phyloP scores from a whole-genome alignment of 108 stramenopile species.

The Nitzschia putrida region DNA sequence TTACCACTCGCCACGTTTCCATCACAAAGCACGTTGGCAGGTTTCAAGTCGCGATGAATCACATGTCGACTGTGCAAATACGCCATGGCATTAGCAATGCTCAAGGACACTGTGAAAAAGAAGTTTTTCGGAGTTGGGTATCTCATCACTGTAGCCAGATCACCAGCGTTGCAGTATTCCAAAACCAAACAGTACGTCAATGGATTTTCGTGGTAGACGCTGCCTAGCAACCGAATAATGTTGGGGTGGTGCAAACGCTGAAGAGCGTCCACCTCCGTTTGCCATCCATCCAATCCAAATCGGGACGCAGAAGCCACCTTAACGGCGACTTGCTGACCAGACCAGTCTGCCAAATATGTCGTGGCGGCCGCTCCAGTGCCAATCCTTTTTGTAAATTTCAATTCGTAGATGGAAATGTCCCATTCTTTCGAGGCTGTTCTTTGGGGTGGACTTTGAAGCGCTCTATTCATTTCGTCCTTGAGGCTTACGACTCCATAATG shows the following conservation, averaged over 20 bases:
- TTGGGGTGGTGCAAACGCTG: constrained; percentile 74
- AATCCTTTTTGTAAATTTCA: constrained; percentile 62
- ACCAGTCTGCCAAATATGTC: constrained; percentile 71
- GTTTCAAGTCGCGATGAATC: constrained; percentile 69
- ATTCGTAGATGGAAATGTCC: constrained; percentile 72
- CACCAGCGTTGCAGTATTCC: constrained; percentile 73
- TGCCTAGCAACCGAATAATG: constrained; percentile 67
- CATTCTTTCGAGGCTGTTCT: constrained; percentile 50
- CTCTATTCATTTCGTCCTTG: constrained; percentile 22
- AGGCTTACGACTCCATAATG: constrained; percentile 3
- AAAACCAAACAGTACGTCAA: constrained; percentile 72
- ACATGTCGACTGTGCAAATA: constrained; percentile 63
- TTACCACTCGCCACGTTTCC: constrained; percentile 52
- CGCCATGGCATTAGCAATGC: constrained; percentile 60
- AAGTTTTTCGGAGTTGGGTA: constrained; percentile 60
- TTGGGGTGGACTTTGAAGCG: neutral
- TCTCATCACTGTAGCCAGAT: constrained; percentile 47
- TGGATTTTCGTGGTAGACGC: constrained; percentile 64
- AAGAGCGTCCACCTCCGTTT: constrained; percentile 58
- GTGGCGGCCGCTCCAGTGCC: constrained; percentile 68
- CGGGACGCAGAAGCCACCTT: constrained; percentile 69
- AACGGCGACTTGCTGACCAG: constrained; percentile 65
- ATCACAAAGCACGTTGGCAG: constrained; percentile 56
- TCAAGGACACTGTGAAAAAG: constrained; percentile 53
- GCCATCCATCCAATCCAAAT: constrained; percentile 74